Percentiles rank a stretch among this genome's conserved stretches.
Evolutionary conservation across 768 basidiomycete species (phyloP).

Genomic region (Omphalotus guepiniiformis): DNA sequence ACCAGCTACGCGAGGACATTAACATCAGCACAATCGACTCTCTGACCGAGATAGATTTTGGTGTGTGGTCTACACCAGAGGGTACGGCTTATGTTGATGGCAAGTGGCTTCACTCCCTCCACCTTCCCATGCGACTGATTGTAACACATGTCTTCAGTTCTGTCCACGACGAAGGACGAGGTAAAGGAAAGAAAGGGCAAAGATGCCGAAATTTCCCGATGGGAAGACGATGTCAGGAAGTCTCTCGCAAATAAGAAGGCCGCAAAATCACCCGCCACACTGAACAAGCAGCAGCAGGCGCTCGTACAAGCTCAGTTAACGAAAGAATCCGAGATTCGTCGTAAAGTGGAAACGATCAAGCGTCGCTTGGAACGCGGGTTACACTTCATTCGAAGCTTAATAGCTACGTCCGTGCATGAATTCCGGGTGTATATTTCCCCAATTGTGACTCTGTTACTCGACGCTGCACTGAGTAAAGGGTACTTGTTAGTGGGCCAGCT

Average conservation of each 20-base stretch:
- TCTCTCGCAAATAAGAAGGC: slow-evolving; percentile 76
- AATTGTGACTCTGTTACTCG: slow-evolving; percentile 57
- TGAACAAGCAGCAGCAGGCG: slow-evolving; percentile 84
- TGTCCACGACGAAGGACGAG: slow-evolving; percentile 54
- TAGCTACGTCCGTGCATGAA: slow-evolving; percentile 43
- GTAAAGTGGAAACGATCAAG: slow-evolving; percentile 52
- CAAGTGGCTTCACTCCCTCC: too few species aligned
- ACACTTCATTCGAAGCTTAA: slow-evolving; percentile 60
- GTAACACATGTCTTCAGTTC: slow-evolving; percentile 43
- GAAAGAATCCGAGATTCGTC: slow-evolving; percentile 70
- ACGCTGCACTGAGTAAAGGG: slow-evolving; percentile 59
- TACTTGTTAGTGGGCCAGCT: slow-evolving; percentile 54
- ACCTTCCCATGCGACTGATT: too few species aligned
- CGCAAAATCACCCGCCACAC: slow-evolving; percentile 30
- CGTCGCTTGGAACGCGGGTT: slow-evolving; percentile 61
- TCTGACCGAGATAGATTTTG: slow-evolving; percentile 70
- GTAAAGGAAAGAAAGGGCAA: slow-evolving; percentile 68
- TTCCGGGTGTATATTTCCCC: slow-evolving; percentile 53
- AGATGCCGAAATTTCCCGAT: slow-evolving; percentile 83
- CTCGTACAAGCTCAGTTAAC: slow-evolving; percentile 81
- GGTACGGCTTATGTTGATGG: slow-evolving; percentile 83
- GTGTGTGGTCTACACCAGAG: slow-evolving; percentile 82
- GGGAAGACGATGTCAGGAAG: slow-evolving; percentile 93
- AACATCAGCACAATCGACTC: slow-evolving; percentile 50
- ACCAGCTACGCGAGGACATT: slow-evolving; percentile 65